Base-by-base conservation (phyloP, 345 rosid genomes). In the Salix purpurea region DNA sequence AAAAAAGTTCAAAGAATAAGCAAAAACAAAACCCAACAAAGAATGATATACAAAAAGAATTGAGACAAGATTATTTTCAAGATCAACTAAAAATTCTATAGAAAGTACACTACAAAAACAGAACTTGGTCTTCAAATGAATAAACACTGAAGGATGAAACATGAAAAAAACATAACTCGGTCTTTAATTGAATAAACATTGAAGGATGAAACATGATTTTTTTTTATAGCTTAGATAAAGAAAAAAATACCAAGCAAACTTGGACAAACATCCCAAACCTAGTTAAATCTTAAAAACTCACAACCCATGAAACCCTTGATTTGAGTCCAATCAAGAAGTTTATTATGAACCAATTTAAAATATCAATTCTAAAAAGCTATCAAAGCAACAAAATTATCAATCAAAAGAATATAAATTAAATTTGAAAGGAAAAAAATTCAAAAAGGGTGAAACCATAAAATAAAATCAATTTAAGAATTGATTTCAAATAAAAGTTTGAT, bases 91-190 rank as follows among this genome's bases (percentile, higher is more conserved):
- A 39, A 39, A 39, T 39, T 39, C 42, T 8, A 39, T 39, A 39
- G 12, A 39, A 39, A 39, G 12, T 11, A 39, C 8, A 2, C 2
- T 39, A 9, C 9, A 2, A 8, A 39, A 39, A 39, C 0, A 32
- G 12, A 39, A 39, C 42, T 2, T 0, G 12, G 2, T 40, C 11
- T 40, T 9, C 12, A 40, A 40, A 8, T 40, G 44, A 40, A 40
- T 7, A 40, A 40, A 40, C 44, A 40, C 0, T 40, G 2, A 40
- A 9, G 0, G 44, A 8, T 40, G 44, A 40, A 40, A 40, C 0
- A 0, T 0, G 2, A 40, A 9, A 2, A 8, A 9, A 39, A 9
- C 0, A 32, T 0, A 39, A 39, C 42, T 2, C 2, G 3, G 2
- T 40, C 11, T 40, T 40, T 0, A 40, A 40, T 40, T 40, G 44